Evolutionary conservation across 2,329 filamentous ascomycete genomes (phyloP).

Genomic region (Fonsecaea multimorphosa): DNA sequence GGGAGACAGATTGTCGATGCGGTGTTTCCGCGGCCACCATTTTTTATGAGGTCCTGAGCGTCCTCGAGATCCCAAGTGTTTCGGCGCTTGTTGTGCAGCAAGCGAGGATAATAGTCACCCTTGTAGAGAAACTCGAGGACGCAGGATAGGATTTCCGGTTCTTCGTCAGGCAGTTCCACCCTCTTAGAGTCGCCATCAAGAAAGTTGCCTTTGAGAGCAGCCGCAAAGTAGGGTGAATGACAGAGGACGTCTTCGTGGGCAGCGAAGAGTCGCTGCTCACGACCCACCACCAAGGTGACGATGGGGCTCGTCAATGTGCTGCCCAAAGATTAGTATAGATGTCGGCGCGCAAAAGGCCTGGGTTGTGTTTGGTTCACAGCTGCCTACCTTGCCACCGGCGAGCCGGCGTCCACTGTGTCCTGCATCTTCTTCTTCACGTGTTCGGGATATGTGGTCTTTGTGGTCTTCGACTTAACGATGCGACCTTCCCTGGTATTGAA

Average conservation of each 20-base stretch:
- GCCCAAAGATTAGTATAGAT: constrained; percentile 36
- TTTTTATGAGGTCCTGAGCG: constrained; percentile 59
- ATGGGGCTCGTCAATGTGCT: constrained; percentile 71
- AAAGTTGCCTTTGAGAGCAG: constrained; percentile 73
- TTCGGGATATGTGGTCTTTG: constrained; percentile 78
- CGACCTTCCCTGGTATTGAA: constrained; percentile 78
- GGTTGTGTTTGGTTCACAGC: background rate
- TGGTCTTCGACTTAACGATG: constrained; percentile 84
- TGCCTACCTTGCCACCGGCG: constrained; percentile 51
- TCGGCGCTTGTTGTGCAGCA: constrained; percentile 83
- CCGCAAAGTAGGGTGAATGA: constrained; percentile 82
- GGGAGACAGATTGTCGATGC: constrained; percentile 80
- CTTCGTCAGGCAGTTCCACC: constrained; percentile 76
- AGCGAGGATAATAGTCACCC: constrained; percentile 90
- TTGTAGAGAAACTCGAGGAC: constrained; percentile 97
- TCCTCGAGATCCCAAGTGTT: constrained; percentile 91
- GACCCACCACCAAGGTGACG: constrained; percentile 82
- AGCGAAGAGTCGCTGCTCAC: constrained; percentile 87
- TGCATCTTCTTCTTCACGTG: constrained; percentile 85
- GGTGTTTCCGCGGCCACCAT: constrained; percentile 66
- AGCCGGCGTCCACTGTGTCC: constrained; percentile 72
- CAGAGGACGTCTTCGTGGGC: constrained; percentile 91
- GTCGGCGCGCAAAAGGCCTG: background rate
- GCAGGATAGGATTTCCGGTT: constrained; percentile 91
- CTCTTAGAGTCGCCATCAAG: constrained; percentile 70